Percentiles rank a stretch among this genome's conserved stretches.
Conservation (phyloP, 2,329 filamentous ascomycete genomes). For the Talaromyces funiculosus region DNA sequence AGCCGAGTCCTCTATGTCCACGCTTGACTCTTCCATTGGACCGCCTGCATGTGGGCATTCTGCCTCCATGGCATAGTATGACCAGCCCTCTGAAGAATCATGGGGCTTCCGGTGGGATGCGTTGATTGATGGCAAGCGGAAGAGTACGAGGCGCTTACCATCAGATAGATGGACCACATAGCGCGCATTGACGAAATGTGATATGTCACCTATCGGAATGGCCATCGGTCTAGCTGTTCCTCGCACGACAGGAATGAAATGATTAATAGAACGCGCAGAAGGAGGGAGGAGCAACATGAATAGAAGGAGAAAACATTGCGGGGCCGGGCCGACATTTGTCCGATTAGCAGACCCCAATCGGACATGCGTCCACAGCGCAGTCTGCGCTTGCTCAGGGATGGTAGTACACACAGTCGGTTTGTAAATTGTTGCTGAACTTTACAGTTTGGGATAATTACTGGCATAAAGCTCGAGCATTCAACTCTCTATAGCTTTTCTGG, state of each 20-base stretch:
- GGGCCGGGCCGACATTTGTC: background rate
- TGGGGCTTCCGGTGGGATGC: conserved; percentile 24
- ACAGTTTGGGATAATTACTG: too few species aligned
- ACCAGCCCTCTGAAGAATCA: conserved; percentile 37
- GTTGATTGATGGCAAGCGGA: conserved; percentile 41
- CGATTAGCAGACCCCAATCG: background rate
- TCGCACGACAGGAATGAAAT: background rate
- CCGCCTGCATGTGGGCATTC: conserved; percentile 45
- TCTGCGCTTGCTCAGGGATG: too few species aligned
- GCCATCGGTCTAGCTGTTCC: background rate
- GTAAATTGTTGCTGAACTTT: too few species aligned
- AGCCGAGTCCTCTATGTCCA: conserved; percentile 46
- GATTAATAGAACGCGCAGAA: background rate
- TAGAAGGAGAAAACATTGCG: background rate
- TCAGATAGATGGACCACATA: conserved; percentile 41
- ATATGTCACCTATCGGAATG: conserved; percentile 17
- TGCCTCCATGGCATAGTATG: conserved; percentile 46
- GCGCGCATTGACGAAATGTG: conserved; percentile 35
- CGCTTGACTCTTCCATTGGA: conserved; percentile 41
- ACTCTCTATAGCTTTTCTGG: too few species aligned
- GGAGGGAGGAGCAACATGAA: background rate
- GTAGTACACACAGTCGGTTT: too few species aligned
- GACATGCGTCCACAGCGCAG: background rate
- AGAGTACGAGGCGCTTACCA: conserved; percentile 43
- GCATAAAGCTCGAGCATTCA: too few species aligned